Base-by-base conservation (phyloP, 2,329 filamentous ascomycete species). In the Elsinoe fawcettii region DNA sequence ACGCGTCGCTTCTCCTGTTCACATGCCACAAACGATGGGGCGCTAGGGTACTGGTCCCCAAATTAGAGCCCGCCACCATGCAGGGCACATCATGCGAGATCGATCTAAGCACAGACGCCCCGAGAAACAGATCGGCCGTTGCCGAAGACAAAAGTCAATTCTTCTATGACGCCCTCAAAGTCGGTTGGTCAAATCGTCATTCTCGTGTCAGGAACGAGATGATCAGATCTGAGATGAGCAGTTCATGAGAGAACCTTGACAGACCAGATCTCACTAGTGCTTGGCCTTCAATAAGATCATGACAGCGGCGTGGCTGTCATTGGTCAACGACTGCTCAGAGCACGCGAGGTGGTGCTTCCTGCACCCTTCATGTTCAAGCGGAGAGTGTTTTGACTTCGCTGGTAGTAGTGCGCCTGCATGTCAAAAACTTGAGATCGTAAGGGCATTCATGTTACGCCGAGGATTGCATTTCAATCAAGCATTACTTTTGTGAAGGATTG, bases 11-110 rank as follows among this genome's bases (percentile, higher is more conserved):
- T 51, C 23, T 32, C 46, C 7, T 30, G 25, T 32, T 51, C 46
- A 51, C 46, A 51, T 51, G 46, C 18, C 46, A 51, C 27, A 18
- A 34, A 8, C 12, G 12, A 34, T 34, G 46, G 46, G 18, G 30
- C 46, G 46, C 46, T 51, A 51, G 25, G 23, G 2, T 20, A 16
- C 11, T 32, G 12, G 46, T n/a, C 25, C 46, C 27, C 16, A 25
- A 32, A 18, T 51, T 51, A 32, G 16, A 51, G 27, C 16, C 41
- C 41, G 41, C 41, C 41, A 46, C 41, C 41, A 51, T 34, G 46
- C 46, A 51, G 46, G 46, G 46, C 46, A 51, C 32, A 20, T 25
- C 6, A 51, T 51, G 46, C 27, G 46, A 51, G 46, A 51, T 51
- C 25, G 46, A 51, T 51, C 25, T 51, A 18, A 51, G 46, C 46